phyloP scores from a whole-genome alignment of 2,329 filamentous ascomycete species.

The Fusarium tjaetaba region DNA sequence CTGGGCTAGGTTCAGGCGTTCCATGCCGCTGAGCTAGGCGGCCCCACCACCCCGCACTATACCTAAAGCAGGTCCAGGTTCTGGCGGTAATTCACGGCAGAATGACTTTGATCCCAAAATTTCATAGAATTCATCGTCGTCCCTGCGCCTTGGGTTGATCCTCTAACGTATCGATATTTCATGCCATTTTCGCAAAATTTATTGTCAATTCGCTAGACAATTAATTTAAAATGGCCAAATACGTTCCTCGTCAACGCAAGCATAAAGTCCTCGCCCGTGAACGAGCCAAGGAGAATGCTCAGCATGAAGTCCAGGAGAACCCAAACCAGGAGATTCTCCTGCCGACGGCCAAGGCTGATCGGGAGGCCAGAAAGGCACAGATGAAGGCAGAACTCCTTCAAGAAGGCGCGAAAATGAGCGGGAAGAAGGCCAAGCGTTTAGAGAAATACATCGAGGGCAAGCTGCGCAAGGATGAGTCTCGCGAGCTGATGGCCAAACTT shows the following conservation, averaged over 20 bases:
- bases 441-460: slow-evolving; percentile 86
- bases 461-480: slow-evolving; percentile 91
- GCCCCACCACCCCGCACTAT: slow-evolving; percentile 50
- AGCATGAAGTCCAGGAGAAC: slow-evolving; percentile 52
- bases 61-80: slow-evolving; percentile 42
- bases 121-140: slow-evolving; percentile 39
- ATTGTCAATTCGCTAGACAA: slow-evolving; percentile 13
- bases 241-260: slow-evolving; percentile 73
- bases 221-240: slow-evolving; percentile 58
- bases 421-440: slow-evolving; percentile 73
- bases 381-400: slow-evolving; percentile 64
- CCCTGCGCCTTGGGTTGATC: slow-evolving; percentile 16
- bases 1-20: neutral
- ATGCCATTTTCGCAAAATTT: slow-evolving; percentile 14
- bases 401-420: slow-evolving; percentile 65
- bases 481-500: slow-evolving; percentile 84
- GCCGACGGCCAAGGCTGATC: slow-evolving; percentile 57
- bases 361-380: slow-evolving; percentile 64
- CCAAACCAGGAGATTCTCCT: slow-evolving; percentile 50
- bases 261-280: slow-evolving; percentile 74
- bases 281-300: slow-evolving; percentile 57
- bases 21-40: slow-evolving; percentile 11
- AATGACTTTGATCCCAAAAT: slow-evolving; percentile 49
- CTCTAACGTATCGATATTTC: slow-evolving; percentile 23
- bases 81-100: slow-evolving; percentile 51